These are phyloP conservation scores for Cryphonectria naterciae DNA, from an alignment of 2,329 filamentous ascomycete genomes.

Conservation along the genomic window DNA sequence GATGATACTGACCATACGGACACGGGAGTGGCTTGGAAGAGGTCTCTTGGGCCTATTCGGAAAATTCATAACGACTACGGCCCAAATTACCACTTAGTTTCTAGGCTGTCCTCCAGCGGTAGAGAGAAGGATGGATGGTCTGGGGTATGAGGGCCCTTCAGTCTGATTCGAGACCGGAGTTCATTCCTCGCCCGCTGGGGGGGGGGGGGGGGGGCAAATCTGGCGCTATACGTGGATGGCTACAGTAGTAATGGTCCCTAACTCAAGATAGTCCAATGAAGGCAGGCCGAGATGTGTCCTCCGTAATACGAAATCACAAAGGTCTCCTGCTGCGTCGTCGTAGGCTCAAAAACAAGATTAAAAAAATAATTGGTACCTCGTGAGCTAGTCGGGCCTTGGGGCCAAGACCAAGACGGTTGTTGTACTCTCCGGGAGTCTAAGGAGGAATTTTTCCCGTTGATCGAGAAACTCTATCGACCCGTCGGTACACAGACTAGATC, in stretches of 20 bases:
- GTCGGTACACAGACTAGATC: background rate
- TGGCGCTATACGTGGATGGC: background rate
- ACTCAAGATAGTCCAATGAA: slow-evolving; percentile 14
- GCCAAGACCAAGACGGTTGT: background rate
- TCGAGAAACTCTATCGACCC: background rate
- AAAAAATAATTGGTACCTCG: background rate
- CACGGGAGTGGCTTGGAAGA: slow-evolving; percentile 10
- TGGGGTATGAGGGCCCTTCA: too few relatives aligned
- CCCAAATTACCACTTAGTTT: background rate
- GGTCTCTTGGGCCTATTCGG: slow-evolving; percentile 8
- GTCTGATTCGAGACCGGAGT: background rate
- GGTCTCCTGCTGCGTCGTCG: background rate
- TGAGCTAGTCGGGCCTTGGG: background rate
- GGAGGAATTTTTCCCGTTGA: background rate
- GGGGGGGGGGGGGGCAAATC: too few relatives aligned
- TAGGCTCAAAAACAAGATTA: too few relatives aligned
- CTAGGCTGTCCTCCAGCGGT: background rate
- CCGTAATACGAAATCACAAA: background rate
- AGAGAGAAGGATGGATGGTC: background rate
- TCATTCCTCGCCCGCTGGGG: background rate
- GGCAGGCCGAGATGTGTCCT: slow-evolving; percentile 16
- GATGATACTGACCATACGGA: background rate
- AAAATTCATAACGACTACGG: slow-evolving; percentile 6
- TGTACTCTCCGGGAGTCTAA: background rate
- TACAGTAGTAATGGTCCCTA: slow-evolving; percentile 4